Evolutionary conservation across 805 yeast species (phyloP).

Genomic region (Tetrapisispora nanseiensis): DNA sequence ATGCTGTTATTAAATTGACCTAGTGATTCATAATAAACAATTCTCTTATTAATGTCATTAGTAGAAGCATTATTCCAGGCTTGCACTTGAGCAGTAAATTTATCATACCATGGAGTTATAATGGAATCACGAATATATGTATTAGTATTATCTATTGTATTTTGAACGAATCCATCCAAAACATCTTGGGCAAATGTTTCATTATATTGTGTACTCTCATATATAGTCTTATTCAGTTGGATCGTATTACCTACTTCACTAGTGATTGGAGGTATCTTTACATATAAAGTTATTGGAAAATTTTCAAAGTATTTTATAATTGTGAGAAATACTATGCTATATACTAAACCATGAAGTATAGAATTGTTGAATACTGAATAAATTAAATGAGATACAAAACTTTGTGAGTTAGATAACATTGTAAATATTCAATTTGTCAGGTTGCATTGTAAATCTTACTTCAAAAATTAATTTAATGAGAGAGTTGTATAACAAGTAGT

Average conservation of each 20-base stretch:
- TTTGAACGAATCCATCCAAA: background rate
- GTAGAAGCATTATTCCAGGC: conserved; percentile 7
- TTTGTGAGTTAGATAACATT: background rate
- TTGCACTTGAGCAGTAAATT: conserved; percentile 3
- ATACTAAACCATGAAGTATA: background rate
- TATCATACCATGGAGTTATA: background rate
- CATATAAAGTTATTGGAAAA: background rate
- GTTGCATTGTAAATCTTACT: too few species aligned
- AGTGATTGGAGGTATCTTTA: background rate
- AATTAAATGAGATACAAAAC: background rate
- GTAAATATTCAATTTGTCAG: too few species aligned
- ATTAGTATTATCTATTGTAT: background rate
- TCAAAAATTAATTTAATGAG: too few species aligned
- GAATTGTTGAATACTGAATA: background rate
- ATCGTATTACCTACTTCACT: background rate
- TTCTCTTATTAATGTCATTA: conserved; percentile 3
- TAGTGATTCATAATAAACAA: conserved; percentile 2
- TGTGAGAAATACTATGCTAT: background rate
- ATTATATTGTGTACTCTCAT: background rate
- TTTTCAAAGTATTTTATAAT: background rate
- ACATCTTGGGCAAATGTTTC: background rate
- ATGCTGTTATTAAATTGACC: conserved; percentile 8
- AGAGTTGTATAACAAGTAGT: too few species aligned
- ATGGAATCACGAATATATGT: background rate
- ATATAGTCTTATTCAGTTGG: background rate